Percentiles rank a stretch among this genome's conserved stretches.
Evolutionary conservation across 2,329 filamentous ascomycete species (phyloP).

Genomic region (Graphilbum sp.): DNA sequence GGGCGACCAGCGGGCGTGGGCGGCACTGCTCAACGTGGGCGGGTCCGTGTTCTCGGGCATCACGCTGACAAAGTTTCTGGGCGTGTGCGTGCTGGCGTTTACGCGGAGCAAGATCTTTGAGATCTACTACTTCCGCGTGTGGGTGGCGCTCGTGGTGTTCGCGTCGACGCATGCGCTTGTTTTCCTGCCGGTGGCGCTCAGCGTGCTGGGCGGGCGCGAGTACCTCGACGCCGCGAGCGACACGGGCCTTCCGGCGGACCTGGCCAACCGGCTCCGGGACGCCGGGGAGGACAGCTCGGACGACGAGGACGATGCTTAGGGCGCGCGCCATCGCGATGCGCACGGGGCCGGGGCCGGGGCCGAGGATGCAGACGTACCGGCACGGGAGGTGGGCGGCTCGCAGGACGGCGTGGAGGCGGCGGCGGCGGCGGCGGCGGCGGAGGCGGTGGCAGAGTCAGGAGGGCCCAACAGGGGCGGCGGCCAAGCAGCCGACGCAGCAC

Average conservation of each 20-base stretch:
- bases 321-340: too few species aligned
- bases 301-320: constrained; percentile 31
- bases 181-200: constrained; percentile 80
- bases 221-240: constrained; percentile 80
- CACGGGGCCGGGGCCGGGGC: too few species aligned
- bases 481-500: too few species aligned
- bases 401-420: too few species aligned
- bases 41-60: constrained; percentile 92
- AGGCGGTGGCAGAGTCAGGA: too few species aligned
- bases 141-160: constrained; percentile 81
- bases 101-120: constrained; percentile 98
- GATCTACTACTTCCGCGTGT: constrained; percentile 97
- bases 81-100: constrained; percentile 83
- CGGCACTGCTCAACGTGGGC: constrained; percentile 85
- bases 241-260: constrained; percentile 76
- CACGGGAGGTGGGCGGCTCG: too few species aligned
- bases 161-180: constrained; percentile 79
- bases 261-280: constrained; percentile 43
- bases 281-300: constrained; percentile 59
- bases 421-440: too few species aligned
- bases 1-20: constrained; percentile 76
- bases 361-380: too few species aligned
- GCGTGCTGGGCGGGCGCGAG: constrained; percentile 68
- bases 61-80: constrained; percentile 85
- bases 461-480: too few species aligned